Evolutionary conservation across 129 eudicot species (phyloP), one percentile per base, ranked within the genome.

Genomic region (Chrysanthemum seticuspe): DNA sequence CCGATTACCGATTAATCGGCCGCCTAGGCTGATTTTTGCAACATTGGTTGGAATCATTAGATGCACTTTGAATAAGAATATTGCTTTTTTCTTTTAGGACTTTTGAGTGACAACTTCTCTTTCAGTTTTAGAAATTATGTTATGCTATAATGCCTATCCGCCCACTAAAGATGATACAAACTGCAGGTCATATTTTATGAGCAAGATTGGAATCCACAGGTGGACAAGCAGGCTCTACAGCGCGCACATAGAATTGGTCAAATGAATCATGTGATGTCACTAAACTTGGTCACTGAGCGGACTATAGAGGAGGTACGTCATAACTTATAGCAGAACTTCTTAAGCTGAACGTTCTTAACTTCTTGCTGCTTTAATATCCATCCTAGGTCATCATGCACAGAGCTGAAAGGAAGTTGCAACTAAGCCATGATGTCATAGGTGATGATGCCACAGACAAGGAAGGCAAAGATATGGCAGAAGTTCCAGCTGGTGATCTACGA

Each of bases 161-260:
- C 72, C 56, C 52, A 59, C 54, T 75, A 47, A 36, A 16, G 21
- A 74, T 31, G 64, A 62, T 51, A 34, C 68, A 40, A 64, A 66
- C 44, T 81, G 81, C 76, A 94, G 99, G 99, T 95, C 67, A 85
- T 95, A 73, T 95, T 95, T 81, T 95, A 90, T 58, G 99, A 95
- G 85, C 99, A 95, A 80, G 99, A 95, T 62, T 95, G 99, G 99
- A 95, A 95, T 78, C 99, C 99, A 54, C 99, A 95, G 84, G 97
- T 95, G 80, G 99, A 95, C 72, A 88, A 85, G 78, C 99, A 95
- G 78, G 99, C 99, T 68, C 66, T 95, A 79, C 99, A 95, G 76
- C 94, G 99, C 52, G 97, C 99, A 7, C 99, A 95, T 62, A 78
- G 99, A 48, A 95, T 95, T 76, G 99, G 99, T 59, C 99, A 95